phyloP scores from a whole-genome alignment of 2,329 filamentous ascomycete species.

The Trichoderma sp. region DNA sequence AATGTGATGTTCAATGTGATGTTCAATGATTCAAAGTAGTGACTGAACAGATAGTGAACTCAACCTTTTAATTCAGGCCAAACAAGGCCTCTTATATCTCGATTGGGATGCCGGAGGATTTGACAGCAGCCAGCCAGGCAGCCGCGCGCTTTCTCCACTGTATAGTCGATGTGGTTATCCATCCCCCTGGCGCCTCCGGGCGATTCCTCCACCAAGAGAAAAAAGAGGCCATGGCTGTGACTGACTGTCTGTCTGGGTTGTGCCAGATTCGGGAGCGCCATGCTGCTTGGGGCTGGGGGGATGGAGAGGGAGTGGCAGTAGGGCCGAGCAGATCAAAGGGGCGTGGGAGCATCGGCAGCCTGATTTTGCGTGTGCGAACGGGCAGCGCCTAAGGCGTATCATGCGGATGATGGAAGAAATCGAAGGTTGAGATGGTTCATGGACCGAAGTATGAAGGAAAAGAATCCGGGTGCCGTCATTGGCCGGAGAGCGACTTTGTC shows the following conservation, averaged over 20 bases:
- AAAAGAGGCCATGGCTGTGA: neutral
- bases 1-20: neutral
- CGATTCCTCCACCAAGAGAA: neutral
- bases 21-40: neutral
- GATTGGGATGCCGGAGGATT: slow-evolving; percentile 5
- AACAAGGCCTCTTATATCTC: slow-evolving; percentile 20
- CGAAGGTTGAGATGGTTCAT: slow-evolving; percentile 8
- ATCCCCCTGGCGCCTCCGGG: neutral
- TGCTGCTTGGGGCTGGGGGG: neutral
- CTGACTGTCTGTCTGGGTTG: neutral
- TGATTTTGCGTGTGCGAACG: neutral
- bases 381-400: neutral
- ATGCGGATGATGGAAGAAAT: slow-evolving; percentile 1
- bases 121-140: slow-evolving; percentile 19
- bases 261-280: neutral
- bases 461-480: neutral
- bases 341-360: slow-evolving; percentile 1
- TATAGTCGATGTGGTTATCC: neutral
- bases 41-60: neutral
- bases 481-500: neutral
- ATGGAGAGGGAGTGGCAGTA: neutral
- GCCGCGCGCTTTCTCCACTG: slow-evolving; percentile 16
- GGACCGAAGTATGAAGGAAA: neutral
- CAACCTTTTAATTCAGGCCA: slow-evolving; percentile 16
- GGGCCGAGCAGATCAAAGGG: neutral